These are phyloP conservation scores for Aspergillus vadensis DNA, from an alignment of 2,329 filamentous ascomycete genomes.

Conservation along the genomic window DNA sequence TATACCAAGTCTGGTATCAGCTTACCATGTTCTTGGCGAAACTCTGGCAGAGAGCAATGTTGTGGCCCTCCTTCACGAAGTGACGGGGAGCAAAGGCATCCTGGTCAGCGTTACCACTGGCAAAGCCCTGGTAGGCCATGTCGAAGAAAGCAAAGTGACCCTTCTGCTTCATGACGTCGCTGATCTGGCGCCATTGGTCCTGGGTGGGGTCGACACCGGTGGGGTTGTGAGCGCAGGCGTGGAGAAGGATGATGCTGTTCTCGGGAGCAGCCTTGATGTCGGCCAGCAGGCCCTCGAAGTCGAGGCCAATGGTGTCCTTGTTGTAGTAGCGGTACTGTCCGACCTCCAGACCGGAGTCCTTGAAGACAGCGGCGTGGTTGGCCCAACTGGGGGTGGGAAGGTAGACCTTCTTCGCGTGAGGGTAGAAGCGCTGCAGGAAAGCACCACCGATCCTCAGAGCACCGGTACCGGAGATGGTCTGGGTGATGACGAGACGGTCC, in stretches of 20 bases:
- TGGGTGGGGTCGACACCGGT: conserved; percentile 92
- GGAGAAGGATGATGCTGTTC: conserved; percentile 87
- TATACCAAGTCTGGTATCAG: neutral
- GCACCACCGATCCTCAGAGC: conserved; percentile 91
- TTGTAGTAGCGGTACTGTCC: conserved; percentile 99
- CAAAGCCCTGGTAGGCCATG: conserved; percentile 99
- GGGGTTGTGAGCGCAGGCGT: conserved; percentile 97
- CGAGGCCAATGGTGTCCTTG: conserved; percentile 96
- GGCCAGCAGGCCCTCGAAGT: conserved; percentile 89
- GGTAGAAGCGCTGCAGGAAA: conserved; percentile 90
- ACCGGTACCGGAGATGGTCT: conserved; percentile 97
- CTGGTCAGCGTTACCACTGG: conserved; percentile 84
- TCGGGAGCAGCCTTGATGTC: conserved; percentile 88
- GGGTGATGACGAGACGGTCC: conserved; percentile 83
- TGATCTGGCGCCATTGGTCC: conserved; percentile 92
- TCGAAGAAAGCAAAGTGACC: conserved; percentile 97
- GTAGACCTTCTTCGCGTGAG: conserved; percentile 91
- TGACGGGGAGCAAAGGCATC: conserved; percentile 92
- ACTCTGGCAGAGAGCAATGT: conserved; percentile 83
- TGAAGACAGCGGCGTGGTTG: conserved; percentile 97
- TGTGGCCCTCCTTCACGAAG: conserved; percentile 91
- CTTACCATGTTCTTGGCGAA: conserved; percentile 99
- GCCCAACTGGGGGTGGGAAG: conserved; percentile 96
- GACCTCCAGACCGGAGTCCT: conserved; percentile 85
- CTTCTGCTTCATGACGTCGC: conserved; percentile 79